phyloP scores from a whole-genome alignment of 306 rosid species.

The Glycine tomentella region DNA sequence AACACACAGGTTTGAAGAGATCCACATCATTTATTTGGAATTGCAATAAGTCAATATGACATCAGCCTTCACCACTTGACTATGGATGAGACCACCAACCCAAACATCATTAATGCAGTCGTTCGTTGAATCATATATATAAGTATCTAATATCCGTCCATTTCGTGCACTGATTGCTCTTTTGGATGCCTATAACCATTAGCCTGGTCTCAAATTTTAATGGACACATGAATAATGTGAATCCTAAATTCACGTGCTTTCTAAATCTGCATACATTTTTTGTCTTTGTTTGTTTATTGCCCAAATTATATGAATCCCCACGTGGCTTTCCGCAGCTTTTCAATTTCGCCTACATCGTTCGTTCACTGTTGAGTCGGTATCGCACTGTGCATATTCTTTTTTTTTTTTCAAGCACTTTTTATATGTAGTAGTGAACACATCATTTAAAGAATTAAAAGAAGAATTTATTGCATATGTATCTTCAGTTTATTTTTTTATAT shows the following conservation, averaged over 20 bases:
- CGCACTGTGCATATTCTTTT: background rate
- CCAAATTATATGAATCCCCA: background rate
- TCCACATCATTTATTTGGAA: background rate
- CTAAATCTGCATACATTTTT: background rate
- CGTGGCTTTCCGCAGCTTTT: background rate
- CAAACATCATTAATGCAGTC: too few species aligned
- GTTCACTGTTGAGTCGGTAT: conserved; percentile 39
- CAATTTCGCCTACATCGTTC: background rate
- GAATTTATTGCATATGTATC: too few species aligned
- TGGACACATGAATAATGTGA: conserved; percentile 10
- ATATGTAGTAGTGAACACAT: too few species aligned
- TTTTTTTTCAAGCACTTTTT: background rate
- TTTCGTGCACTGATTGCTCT: too few species aligned
- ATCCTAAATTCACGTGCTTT: conserved; percentile 5
- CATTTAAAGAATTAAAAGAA: too few species aligned
- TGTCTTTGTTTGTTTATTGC: background rate
- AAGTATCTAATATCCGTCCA: too few species aligned
- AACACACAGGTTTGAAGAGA: background rate
- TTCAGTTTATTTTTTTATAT: background rate
- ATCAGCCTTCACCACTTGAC: too few species aligned
- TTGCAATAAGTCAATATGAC: background rate
- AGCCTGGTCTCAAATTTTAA: background rate
- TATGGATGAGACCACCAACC: too few species aligned
- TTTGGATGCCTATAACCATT: background rate
- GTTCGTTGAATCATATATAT: too few species aligned